Conservation (phyloP, 305 asterid species). For the Solanum aculeatissimum region DNA sequence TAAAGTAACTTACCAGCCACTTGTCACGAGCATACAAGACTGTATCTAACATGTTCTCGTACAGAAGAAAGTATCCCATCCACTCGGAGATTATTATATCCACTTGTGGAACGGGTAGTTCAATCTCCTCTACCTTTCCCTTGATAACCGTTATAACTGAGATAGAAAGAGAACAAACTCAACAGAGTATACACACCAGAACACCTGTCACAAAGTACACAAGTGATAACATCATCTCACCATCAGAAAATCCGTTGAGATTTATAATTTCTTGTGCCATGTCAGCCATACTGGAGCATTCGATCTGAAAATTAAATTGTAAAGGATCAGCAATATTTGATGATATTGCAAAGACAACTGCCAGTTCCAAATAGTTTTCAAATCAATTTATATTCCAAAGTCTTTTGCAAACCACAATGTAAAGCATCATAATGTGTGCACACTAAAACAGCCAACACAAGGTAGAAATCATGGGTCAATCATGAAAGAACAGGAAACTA, state of each 20-base stretch:
- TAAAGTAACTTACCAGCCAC: conserved; percentile 64
- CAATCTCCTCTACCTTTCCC: conserved; percentile 94
- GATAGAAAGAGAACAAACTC: background rate
- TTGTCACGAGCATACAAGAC: conserved; percentile 93
- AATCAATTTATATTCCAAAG: background rate
- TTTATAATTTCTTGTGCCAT: conserved; percentile 78
- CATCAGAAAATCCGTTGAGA: conserved; percentile 63
- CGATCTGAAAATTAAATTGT: conserved; percentile 44
- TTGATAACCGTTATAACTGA: conserved; percentile 80
- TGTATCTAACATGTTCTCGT: conserved; percentile 87
- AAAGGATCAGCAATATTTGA: background rate
- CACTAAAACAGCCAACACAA: background rate
- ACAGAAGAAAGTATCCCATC: conserved; percentile 97
- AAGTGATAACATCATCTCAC: conserved; percentile 23
- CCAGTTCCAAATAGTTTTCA: background rate
- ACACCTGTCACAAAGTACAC: background rate
- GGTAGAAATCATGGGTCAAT: background rate
- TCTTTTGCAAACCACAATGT: background rate
- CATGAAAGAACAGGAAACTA: background rate
- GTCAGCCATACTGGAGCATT: conserved; percentile 96
- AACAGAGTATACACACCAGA: conserved; percentile 2
- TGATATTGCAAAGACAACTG: background rate
- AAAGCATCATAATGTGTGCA: background rate
- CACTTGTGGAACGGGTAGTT: conserved; percentile 87
- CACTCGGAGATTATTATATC: conserved; percentile 94